A percentile compares a stretch with the other conserved stretches of the same genome.
phyloP scores from a whole-genome alignment of 345 rosid genomes.

The Aquilaria sinensis region DNA sequence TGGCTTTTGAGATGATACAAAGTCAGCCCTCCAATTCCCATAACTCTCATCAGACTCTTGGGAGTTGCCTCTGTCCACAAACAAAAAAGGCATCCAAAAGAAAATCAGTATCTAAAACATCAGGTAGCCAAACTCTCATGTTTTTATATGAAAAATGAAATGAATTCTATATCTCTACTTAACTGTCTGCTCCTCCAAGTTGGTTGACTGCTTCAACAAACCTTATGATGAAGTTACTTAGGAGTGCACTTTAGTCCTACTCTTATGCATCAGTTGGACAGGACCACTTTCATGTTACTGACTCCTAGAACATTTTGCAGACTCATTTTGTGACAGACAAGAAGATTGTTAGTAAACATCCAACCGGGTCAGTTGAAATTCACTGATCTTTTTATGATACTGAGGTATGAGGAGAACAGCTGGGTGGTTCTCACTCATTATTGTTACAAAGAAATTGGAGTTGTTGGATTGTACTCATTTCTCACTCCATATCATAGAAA shows the following conservation, averaged over 20 bases:
- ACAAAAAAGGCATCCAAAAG: slow-evolving; percentile 11
- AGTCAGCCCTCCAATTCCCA: slow-evolving; percentile 88
- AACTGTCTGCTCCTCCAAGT: slow-evolving; percentile 92
- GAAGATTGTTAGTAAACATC: slow-evolving; percentile 16
- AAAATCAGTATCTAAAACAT: not conserved
- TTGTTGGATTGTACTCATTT: slow-evolving; percentile 41
- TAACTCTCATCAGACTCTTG: slow-evolving; percentile 73
- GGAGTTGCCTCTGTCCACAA: slow-evolving; percentile 85
- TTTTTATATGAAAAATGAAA: not conserved
- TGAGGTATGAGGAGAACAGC: slow-evolving; percentile 18
- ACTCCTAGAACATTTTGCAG: slow-evolving; percentile 34
- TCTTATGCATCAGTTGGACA: slow-evolving; percentile 91
- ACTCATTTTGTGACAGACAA: slow-evolving; percentile 25
- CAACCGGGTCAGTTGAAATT: slow-evolving; percentile 6
- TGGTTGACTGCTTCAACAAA: slow-evolving; percentile 76
- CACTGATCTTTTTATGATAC: too few species aligned
- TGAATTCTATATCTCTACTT: slow-evolving; percentile 19
- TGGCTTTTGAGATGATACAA: slow-evolving; percentile 95
- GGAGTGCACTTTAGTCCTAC: slow-evolving; percentile 94
- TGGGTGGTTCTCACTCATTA: slow-evolving; percentile 20
- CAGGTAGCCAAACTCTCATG: not conserved
- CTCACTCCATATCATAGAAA: slow-evolving; percentile 77
- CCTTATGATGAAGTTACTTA: slow-evolving; percentile 83
- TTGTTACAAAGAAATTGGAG: too few species aligned
- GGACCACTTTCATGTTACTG: slow-evolving; percentile 60